Evolutionary conservation across 371 early-diverging fungal genomes (phyloP).

Genomic region (Scutellospora calospora): DNA sequence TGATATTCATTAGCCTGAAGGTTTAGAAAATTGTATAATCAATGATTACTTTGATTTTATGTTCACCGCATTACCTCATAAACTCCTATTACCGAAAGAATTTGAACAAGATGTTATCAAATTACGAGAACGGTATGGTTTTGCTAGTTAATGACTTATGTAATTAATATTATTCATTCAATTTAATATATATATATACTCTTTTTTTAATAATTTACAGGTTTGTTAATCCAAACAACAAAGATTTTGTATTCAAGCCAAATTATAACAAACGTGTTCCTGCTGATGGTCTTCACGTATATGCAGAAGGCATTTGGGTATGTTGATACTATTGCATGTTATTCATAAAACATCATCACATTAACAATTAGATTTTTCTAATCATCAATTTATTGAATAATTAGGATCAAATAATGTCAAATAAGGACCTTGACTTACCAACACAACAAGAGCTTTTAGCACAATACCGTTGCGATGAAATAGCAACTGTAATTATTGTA

Average conservation of each 20-base stretch:
- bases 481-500: slow-evolving; percentile 66
- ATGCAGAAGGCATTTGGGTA: slow-evolving; percentile 92
- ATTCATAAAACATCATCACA: too few species aligned
- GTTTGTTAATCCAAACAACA: slow-evolving; percentile 74
- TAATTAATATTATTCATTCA: background rate
- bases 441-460: slow-evolving; percentile 97
- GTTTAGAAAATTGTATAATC: slow-evolving; percentile 79
- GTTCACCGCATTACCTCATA: slow-evolving; percentile 94
- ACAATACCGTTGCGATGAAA: slow-evolving; percentile 98
- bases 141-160: background rate
- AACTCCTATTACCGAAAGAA: slow-evolving; percentile 81
- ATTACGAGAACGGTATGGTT: slow-evolving; percentile 71
- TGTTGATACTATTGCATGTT: background rate
- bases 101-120: slow-evolving; percentile 79
- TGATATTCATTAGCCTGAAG: slow-evolving; percentile 68
- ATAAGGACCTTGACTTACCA: slow-evolving; percentile 96
- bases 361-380: background rate
- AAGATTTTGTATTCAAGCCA: slow-evolving; percentile 86
- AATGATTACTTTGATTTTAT: slow-evolving; percentile 93
- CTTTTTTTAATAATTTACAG: slow-evolving; percentile 47
- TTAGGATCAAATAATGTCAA: slow-evolving; percentile 83
- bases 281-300: slow-evolving; percentile 93
- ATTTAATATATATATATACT: background rate
- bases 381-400: slow-evolving; percentile 23
- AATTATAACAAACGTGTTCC: slow-evolving; percentile 93